Evolutionary conservation across 2,329 filamentous ascomycete species (phyloP).

Genomic region (Cladosporium halotolerans): DNA sequence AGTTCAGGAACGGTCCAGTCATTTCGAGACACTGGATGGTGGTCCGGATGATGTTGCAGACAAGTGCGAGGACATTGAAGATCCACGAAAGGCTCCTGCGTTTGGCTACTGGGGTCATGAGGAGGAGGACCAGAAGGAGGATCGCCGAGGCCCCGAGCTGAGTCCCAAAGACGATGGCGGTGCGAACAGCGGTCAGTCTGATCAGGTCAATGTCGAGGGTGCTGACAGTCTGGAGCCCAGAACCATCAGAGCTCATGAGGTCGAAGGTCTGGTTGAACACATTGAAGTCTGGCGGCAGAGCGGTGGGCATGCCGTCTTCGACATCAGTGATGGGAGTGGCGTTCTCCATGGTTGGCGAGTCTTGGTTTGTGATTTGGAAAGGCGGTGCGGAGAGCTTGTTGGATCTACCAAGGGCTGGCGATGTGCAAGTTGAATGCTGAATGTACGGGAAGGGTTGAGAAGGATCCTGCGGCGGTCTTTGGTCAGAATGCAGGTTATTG

Average conservation of each 20-base stretch:
- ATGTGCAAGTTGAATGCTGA: no score
- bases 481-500: no score
- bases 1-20: conserved; percentile 53
- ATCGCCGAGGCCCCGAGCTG: conserved; percentile 64
- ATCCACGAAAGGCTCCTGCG: conserved; percentile 58
- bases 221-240: conserved; percentile 31
- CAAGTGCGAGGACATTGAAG: conserved; percentile 57
- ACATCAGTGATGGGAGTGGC: neutral
- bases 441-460: no score
- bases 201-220: conserved; percentile 42
- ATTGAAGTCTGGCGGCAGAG: conserved; percentile 36
- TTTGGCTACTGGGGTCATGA: conserved; percentile 62
- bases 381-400: no score
- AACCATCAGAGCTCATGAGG: conserved; percentile 39
- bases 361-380: no score
- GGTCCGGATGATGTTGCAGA: conserved; percentile 55
- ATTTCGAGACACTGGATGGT: conserved; percentile 54
- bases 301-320: neutral
- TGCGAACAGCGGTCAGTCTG: conserved; percentile 39
- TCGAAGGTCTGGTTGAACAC: conserved; percentile 48
- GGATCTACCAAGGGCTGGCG: no score
- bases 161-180: conserved; percentile 58
- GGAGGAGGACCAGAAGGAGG: conserved; percentile 59
- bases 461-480: no score
- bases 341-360: no score